A percentile compares a stretch with the other conserved stretches of the same genome.
phyloP scores from a whole-genome alignment of 1,284 basidiomycete genomes.

The Paramarasmius palmivorus region DNA sequence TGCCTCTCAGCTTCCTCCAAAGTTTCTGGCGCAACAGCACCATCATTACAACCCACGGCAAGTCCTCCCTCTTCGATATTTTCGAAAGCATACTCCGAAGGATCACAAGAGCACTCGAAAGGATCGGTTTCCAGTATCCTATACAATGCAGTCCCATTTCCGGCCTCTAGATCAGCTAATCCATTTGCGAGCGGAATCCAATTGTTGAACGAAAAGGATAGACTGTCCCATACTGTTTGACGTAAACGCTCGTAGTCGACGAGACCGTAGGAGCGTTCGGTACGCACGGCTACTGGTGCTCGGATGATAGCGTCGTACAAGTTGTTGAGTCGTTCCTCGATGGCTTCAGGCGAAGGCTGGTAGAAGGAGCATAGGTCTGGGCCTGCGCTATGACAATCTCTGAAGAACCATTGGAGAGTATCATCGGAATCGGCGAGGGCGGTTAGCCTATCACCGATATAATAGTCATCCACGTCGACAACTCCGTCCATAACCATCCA shows the following conservation, averaged over 20 bases:
- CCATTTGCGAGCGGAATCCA: constrained; percentile 16
- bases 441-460: constrained; percentile 14
- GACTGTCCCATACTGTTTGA: constrained; percentile 5
- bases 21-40: background rate
- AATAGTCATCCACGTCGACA: constrained; percentile 33
- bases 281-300: constrained; percentile 18
- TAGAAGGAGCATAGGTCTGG: constrained; percentile 27
- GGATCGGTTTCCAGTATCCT: constrained; percentile 10
- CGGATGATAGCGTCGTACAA: constrained; percentile 19
- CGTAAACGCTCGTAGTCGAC: constrained; percentile 17
- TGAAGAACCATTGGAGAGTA: constrained; percentile 24
- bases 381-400: constrained; percentile 23
- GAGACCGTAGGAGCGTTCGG: constrained; percentile 16
- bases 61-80: constrained; percentile 3
- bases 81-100: constrained; percentile 11
- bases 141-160: constrained; percentile 17
- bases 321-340: constrained; percentile 22
- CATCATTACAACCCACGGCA: constrained; percentile 20
- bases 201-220: constrained; percentile 16
- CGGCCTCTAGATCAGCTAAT: constrained; percentile 15
- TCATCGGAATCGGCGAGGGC: too few species aligned
- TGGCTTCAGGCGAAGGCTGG: constrained; percentile 21
- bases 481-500: constrained; percentile 36
- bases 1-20: too few species aligned
- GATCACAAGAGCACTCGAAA: background rate